Percentiles rank a stretch among this genome's conserved stretches.
Evolutionary conservation across 2,329 filamentous ascomycete species (phyloP).

Genomic region (Aureobasidium zeae): DNA sequence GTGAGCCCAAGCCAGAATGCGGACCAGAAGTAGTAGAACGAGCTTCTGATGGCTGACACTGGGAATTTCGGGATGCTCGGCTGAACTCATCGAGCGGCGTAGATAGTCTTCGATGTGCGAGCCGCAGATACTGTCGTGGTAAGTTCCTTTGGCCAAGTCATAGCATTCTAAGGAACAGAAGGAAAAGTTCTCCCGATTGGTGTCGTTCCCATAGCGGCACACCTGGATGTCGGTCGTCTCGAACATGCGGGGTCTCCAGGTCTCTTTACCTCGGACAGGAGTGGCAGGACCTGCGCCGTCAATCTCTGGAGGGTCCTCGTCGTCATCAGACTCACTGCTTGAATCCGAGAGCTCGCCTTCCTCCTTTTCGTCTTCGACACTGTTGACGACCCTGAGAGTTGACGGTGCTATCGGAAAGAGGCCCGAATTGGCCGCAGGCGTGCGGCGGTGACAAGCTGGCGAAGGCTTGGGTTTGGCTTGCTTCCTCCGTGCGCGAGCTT

Average conservation of each 20-base stretch:
- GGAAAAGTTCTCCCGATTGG: constrained; percentile 4
- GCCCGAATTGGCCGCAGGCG: not conserved
- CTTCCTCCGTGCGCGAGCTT: not conserved
- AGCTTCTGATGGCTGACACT: not conserved
- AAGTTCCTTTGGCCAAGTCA: constrained; percentile 2
- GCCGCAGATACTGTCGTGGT: constrained; percentile 6
- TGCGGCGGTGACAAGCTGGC: not conserved
- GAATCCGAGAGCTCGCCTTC: not conserved
- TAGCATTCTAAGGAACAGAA: constrained; percentile 14
- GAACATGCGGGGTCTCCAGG: not conserved
- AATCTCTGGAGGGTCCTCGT: not conserved
- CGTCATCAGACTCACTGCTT: not conserved
- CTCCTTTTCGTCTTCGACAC: not conserved
- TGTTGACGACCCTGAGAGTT: not conserved
- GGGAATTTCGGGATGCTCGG: not conserved
- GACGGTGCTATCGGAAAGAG: not conserved
- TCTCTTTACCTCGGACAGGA: not conserved
- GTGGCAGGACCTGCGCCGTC: not conserved
- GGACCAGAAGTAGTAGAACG: constrained; percentile 9
- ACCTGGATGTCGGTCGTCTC: constrained; percentile 9
- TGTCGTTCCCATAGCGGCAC: constrained; percentile 3
- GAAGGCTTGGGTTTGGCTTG: not conserved
- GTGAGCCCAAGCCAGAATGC: constrained; percentile 13
- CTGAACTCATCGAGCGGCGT: not conserved
- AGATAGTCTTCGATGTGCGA: constrained; percentile 4